These are phyloP conservation scores for Discostella stelligeroides DNA, from an alignment of 108 stramenopile genomes.

Conservation along the genomic window DNA sequence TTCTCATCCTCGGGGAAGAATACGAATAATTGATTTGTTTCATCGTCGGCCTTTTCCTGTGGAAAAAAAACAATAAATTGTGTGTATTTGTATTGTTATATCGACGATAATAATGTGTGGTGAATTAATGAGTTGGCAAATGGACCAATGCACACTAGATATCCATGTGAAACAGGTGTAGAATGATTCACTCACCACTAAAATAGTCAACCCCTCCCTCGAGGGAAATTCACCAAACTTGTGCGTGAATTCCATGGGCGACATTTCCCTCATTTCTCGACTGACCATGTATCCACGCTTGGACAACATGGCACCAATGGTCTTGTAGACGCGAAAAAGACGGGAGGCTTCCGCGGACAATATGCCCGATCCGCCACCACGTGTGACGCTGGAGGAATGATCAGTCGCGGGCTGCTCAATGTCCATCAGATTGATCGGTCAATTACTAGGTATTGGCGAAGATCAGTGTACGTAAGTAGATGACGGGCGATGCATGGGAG, in stretches of 20 bases:
- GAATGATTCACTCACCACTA: slow-evolving; percentile 57
- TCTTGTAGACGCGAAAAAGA: slow-evolving; percentile 93
- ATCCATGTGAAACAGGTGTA: not conserved
- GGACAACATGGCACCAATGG: slow-evolving; percentile 86
- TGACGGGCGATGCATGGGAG: not conserved
- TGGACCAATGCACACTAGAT: not conserved
- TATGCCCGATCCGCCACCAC: slow-evolving; percentile 31
- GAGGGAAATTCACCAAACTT: slow-evolving; percentile 85
- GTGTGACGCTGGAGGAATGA: not conserved
- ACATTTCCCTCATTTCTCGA: slow-evolving; percentile 84
- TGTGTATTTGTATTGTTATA: not conserved
- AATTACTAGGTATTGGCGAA: not conserved
- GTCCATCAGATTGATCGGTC: slow-evolving; percentile 6
- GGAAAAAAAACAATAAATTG: not conserved
- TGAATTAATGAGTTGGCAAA: not conserved
- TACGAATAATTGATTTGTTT: slow-evolving; percentile 89
- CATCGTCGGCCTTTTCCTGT: slow-evolving; percentile 88
- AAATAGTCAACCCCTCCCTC: slow-evolving; percentile 80
- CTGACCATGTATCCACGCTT: slow-evolving; percentile 93
- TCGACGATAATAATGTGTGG: not conserved
- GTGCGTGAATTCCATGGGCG: slow-evolving; percentile 72
- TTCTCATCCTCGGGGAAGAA: slow-evolving; percentile 97
- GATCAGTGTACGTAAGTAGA: not conserved
- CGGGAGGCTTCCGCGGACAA: slow-evolving; percentile 79
- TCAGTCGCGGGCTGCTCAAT: not conserved